phyloP scores from a whole-genome alignment of 2,329 filamentous ascomycete genomes.

The Endoconidiophora laricicola region DNA sequence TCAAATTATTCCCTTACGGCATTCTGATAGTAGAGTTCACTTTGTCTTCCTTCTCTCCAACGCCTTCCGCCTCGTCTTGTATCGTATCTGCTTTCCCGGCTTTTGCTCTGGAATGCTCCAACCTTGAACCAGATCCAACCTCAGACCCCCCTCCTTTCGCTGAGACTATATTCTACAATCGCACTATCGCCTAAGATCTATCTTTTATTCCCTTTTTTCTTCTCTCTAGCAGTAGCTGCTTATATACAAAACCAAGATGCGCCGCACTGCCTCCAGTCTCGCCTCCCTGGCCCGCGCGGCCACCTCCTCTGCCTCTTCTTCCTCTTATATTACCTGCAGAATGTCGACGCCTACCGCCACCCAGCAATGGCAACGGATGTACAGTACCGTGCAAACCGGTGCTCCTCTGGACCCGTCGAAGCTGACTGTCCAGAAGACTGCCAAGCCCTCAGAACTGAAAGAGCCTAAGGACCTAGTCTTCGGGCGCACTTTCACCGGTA shows the following conservation, averaged over 20 bases:
- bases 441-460: constrained; percentile 54
- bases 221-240: not conserved
- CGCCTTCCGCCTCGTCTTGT: too few species aligned
- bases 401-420: constrained; percentile 57
- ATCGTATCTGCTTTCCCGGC: too few species aligned
- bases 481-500: constrained; percentile 79
- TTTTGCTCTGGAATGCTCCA: too few species aligned
- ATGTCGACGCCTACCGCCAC: not conserved
- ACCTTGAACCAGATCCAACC: too few species aligned
- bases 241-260: constrained; percentile 4
- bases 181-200: too few species aligned
- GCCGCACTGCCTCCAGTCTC: constrained; percentile 9
- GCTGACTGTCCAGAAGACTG: constrained; percentile 58
- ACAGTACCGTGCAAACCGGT: constrained; percentile 31
- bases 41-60: too few species aligned
- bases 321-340: not conserved
- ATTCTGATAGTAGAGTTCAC: too few species aligned
- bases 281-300: constrained; percentile 4
- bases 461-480: constrained; percentile 76
- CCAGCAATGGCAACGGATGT: constrained; percentile 6
- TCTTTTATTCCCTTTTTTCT: not conserved
- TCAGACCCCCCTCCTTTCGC: too few species aligned
- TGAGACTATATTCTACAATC: too few species aligned
- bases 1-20: too few species aligned
- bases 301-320: not conserved